Evolutionary conservation across 1,139 yeast species (phyloP), one percentile per base, ranked within the genome.

Genomic region (Spencermartinsiella ligniputridi): DNA sequence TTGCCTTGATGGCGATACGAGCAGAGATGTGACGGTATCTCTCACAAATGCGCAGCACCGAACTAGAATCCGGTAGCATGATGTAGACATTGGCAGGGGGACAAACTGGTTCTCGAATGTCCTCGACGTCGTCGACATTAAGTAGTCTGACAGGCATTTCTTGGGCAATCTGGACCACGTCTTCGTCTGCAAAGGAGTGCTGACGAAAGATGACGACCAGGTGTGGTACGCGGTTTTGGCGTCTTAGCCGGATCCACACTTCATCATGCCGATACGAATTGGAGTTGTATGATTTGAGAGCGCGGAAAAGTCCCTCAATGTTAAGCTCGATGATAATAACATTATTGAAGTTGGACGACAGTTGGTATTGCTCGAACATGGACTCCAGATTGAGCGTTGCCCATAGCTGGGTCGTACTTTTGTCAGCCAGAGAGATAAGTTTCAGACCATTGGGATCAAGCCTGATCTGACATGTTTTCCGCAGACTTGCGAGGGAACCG

Each of bases 81-180:
- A 48, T 36, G 36, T 48, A 56, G 27, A 47, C 53, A 32, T 59
- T 58, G 3, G 60, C 58, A 33, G 49, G 47, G n/a, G 52, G 52
- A 27, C 51, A 47, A 16, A 42, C 49, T 2, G 66, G 66, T 39
- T 61, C 65, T 19, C 48, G 44, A 2, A 58, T 38, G 8, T 45
- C 46, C 12, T 39, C 39, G 12, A 50, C 41, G 13, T 52, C 52
- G 20, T 40, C 49, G 8, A 41, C 41, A 3, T 49, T 52, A 3
- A 63, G 19, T 6, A 54, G 42, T 25, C 55, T 48, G 3, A 62
- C 59, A 16, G 61, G 62, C 6, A 66, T 42, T 32, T 60, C 55
- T 38, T 66, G 69, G 17, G 49, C 51, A 2, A 54, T 52, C 24
- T 43, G 37, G 25, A 49, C 54, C 17, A 47, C 50, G 2, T 41